A percentile compares a stretch with the other conserved stretches of the same genome.
Evolutionary conservation across 2,329 filamentous ascomycete species (phyloP).

Genomic region (Myriangium duriaei): DNA sequence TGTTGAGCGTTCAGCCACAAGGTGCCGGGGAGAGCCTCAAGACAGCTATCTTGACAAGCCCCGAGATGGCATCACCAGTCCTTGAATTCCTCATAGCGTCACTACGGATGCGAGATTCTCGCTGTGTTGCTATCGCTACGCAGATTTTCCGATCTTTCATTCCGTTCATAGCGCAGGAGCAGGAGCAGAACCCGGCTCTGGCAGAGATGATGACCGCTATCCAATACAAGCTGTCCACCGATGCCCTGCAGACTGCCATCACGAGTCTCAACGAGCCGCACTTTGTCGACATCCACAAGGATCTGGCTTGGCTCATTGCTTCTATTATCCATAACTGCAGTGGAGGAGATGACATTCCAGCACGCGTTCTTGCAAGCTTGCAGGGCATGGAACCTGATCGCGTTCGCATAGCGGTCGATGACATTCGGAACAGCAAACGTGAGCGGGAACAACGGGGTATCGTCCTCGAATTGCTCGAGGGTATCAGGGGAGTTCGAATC

Average conservation of each 20-base stretch:
- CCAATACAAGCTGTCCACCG: constrained; percentile 31
- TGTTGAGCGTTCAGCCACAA: constrained; percentile 50
- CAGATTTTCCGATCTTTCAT: constrained; percentile 78
- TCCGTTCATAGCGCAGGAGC: background rate
- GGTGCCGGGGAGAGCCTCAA: background rate
- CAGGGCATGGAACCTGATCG: constrained; percentile 61
- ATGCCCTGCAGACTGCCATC: constrained; percentile 82
- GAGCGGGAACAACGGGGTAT: constrained; percentile 68
- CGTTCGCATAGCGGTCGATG: constrained; percentile 43
- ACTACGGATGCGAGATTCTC: constrained; percentile 76
- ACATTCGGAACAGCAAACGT: constrained; percentile 27
- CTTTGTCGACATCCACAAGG: constrained; percentile 91
- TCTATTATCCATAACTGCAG: constrained; percentile 70
- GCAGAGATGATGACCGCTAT: constrained; percentile 22
- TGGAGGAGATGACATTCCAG: constrained; percentile 54
- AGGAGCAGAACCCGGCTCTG: constrained; percentile 50
- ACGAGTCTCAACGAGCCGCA: constrained; percentile 88
- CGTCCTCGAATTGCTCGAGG: constrained; percentile 72
- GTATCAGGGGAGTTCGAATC: constrained; percentile 80
- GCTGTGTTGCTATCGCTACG: constrained; percentile 75
- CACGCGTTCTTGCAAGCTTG: constrained; percentile 62
- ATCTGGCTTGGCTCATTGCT: constrained; percentile 78
- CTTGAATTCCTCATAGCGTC: constrained; percentile 86
- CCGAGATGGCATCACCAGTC: constrained; percentile 45
- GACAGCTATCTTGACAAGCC: background rate